Conservation (phyloP, 2,329 filamentous ascomycete genomes). For the Calonectria naviculata region DNA sequence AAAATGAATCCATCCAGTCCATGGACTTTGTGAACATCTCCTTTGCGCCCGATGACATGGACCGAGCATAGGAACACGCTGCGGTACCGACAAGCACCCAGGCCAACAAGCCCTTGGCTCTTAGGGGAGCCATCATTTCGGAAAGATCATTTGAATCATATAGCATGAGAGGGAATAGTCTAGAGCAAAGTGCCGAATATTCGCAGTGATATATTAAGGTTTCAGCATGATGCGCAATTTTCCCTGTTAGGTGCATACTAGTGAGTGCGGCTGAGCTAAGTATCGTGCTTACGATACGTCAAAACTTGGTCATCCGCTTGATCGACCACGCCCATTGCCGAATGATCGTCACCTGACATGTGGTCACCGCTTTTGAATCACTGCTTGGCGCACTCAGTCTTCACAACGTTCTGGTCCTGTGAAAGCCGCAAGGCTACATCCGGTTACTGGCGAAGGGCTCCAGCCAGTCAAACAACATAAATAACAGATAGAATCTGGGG, state of each 20-base stretch:
- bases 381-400: too few relatives aligned
- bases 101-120: background rate
- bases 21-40: slow-evolving; percentile 30
- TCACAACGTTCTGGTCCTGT: too few relatives aligned
- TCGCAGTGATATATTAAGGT: too few relatives aligned
- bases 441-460: too few relatives aligned
- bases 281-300: background rate
- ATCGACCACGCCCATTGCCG: background rate
- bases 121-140: background rate
- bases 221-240: background rate
- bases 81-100: background rate
- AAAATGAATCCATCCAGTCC: slow-evolving; percentile 63
- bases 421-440: too few relatives aligned
- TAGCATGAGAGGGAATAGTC: background rate
- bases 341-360: background rate
- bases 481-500: too few relatives aligned
- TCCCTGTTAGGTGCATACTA: background rate
- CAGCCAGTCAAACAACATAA: too few relatives aligned
- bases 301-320: background rate
- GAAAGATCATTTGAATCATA: background rate
- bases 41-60: slow-evolving; percentile 22
- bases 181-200: background rate
- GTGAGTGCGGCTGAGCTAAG: background rate
- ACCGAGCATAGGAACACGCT: background rate
- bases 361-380: too few relatives aligned